A percentile compares a stretch with the other conserved stretches of the same genome.
Evolutionary conservation across 306 rosid species (phyloP).

Genomic region (Medicago truncatula): MtrunA17r5.0-ANR NC_053045.1:43300001-43300500

Average conservation of each 20-base stretch:
- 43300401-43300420: slow-evolving; percentile 2
- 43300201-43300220: slow-evolving; percentile 33
- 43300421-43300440: background rate
- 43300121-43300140: slow-evolving; percentile 35
- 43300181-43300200: slow-evolving; percentile 20
- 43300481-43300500: slow-evolving; percentile 29
- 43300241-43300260: slow-evolving; percentile 42
- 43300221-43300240: slow-evolving; percentile 27
- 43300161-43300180: slow-evolving; percentile 22
- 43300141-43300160: slow-evolving; percentile 39
- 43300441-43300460: background rate
- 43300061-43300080: slow-evolving; percentile 30
- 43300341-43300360: background rate
- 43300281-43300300: background rate
- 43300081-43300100: slow-evolving; percentile 32
- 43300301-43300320: too few species aligned
- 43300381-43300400: background rate
- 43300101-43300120: slow-evolving; percentile 31
- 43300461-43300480: background rate
- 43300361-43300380: background rate
- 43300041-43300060: slow-evolving; percentile 12
- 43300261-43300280: slow-evolving; percentile 34
- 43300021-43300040: slow-evolving; percentile 8
- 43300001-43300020: slow-evolving; percentile 17
- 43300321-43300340: too few species aligned